A percentile compares a stretch with the other conserved stretches of the same genome.
phyloP scores from a whole-genome alignment of 805 yeast species.

The Yamadazyma olivae region DNA sequence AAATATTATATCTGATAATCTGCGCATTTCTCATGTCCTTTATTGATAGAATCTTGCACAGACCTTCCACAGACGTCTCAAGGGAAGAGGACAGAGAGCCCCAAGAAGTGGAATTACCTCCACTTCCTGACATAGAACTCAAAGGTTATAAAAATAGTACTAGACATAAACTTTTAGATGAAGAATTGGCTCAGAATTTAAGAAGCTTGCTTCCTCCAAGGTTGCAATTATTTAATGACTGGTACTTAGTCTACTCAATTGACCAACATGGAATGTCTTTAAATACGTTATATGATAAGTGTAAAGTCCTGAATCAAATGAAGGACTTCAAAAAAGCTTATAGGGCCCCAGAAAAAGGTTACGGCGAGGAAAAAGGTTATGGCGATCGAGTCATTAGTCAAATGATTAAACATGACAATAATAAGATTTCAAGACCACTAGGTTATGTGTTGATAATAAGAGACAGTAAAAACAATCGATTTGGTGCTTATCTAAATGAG shows the following conservation, averaged over 20 bases:
- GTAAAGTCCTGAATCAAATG: constrained; percentile 43
- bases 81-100: too few species aligned
- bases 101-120: constrained; percentile 27
- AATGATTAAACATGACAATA: constrained; percentile 23
- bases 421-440: constrained; percentile 28
- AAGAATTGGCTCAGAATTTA: constrained; percentile 70
- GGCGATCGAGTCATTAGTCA: constrained; percentile 34
- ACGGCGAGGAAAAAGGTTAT: constrained; percentile 25
- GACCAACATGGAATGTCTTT: constrained; percentile 92
- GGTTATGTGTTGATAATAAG: constrained; percentile 76
- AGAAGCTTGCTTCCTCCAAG: constrained; percentile 74
- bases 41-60: too few species aligned
- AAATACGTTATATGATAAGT: constrained; percentile 65
- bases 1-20: too few species aligned
- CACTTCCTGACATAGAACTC: constrained; percentile 55
- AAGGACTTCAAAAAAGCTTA: constrained; percentile 14
- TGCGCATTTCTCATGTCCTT: too few species aligned
- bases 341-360: constrained; percentile 5
- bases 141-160: constrained; percentile 62
- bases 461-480: constrained; percentile 60
- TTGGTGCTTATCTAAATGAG: constrained; percentile 82
- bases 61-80: too few species aligned
- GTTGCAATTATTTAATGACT: constrained; percentile 69
- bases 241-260: constrained; percentile 78
- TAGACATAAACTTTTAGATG: constrained; percentile 53